These are phyloP conservation scores for Cicer arietinum DNA, from an alignment of 306 rosid species.

Conservation along the genomic window DNA sequence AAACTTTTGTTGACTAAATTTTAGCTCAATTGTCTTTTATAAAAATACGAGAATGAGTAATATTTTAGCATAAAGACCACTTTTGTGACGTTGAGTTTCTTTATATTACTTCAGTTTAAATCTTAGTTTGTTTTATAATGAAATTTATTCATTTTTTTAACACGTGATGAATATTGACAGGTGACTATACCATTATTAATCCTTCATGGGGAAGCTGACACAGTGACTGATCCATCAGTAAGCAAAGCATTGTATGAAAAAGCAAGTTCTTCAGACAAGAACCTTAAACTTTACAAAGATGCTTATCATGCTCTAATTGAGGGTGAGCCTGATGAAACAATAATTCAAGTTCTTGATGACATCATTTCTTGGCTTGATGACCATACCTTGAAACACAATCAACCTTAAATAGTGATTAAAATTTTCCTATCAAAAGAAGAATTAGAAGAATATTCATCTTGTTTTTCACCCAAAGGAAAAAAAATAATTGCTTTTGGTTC, in stretches of 20 bases:
- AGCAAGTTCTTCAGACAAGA: slow-evolving; percentile 81
- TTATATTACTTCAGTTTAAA: too few species aligned
- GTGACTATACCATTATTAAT: slow-evolving; percentile 81
- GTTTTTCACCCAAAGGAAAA: not conserved
- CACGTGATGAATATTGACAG: slow-evolving; percentile 48
- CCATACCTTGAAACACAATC: slow-evolving; percentile 43
- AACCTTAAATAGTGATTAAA: slow-evolving; percentile 22
- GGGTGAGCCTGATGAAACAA: slow-evolving; percentile 89
- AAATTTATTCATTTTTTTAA: not conserved
- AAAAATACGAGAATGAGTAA: too few species aligned
- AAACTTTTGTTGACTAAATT: too few species aligned
- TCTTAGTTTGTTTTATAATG: too few species aligned
- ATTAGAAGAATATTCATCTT: slow-evolving; percentile 15
- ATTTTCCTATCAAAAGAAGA: too few species aligned
- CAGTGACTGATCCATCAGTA: slow-evolving; percentile 88
- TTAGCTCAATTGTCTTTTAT: too few species aligned
- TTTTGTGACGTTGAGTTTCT: too few species aligned
- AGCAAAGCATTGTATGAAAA: slow-evolving; percentile 82
- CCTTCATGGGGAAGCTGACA: slow-evolving; percentile 91
- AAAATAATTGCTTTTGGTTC: not conserved
- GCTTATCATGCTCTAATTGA: slow-evolving; percentile 88
- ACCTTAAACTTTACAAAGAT: slow-evolving; percentile 70
- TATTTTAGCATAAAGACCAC: too few species aligned
- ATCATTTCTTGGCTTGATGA: slow-evolving; percentile 84
- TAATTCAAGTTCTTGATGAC: slow-evolving; percentile 61